Percentiles rank a stretch among this genome's conserved stretches.
Evolutionary conservation across 176 grass and related monocot genomes (phyloP).

Genomic region (Bolboschoenus planiculmis): DNA sequence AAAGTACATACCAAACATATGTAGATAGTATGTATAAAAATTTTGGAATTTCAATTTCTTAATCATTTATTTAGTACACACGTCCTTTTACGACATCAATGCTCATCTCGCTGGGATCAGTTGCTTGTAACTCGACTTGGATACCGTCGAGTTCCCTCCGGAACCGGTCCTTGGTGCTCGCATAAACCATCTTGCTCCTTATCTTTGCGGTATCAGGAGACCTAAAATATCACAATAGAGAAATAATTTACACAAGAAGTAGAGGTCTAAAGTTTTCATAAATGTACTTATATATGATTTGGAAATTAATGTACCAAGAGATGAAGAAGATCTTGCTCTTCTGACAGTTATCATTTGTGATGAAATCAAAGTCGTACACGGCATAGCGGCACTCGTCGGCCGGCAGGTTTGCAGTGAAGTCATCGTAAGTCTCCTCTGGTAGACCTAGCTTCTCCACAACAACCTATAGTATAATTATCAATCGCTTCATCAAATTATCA

Average conservation of each 20-base stretch:
- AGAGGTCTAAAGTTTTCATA: neutral
- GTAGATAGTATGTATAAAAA: constrained; percentile 6
- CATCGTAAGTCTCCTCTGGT: constrained; percentile 42
- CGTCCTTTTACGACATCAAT: constrained; percentile 27
- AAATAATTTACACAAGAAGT: neutral
- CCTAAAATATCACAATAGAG: neutral
- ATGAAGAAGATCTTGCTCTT: constrained; percentile 99
- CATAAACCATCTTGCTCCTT: constrained; percentile 28
- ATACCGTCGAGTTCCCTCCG: constrained; percentile 22
- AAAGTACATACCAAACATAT: constrained; percentile 25
- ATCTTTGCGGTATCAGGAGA: constrained; percentile 16
- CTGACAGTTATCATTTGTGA: constrained; percentile 80
- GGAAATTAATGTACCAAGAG: constrained; percentile 47
- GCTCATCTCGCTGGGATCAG: constrained; percentile 25
- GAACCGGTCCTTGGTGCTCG: constrained; percentile 22
- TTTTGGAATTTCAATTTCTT: neutral
- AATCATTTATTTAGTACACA: constrained; percentile 9
- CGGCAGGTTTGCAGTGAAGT: constrained; percentile 60
- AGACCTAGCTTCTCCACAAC: constrained; percentile 60
- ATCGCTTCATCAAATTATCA: neutral
- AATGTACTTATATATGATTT: neutral
- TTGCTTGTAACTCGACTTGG: constrained; percentile 21
- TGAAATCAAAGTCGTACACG: constrained; percentile 79
- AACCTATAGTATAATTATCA: constrained; percentile 10
- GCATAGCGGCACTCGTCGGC: constrained; percentile 73